Conservation (phyloP, 2,329 filamentous ascomycete species). For the Coniochaeta hoffmannii region DNA sequence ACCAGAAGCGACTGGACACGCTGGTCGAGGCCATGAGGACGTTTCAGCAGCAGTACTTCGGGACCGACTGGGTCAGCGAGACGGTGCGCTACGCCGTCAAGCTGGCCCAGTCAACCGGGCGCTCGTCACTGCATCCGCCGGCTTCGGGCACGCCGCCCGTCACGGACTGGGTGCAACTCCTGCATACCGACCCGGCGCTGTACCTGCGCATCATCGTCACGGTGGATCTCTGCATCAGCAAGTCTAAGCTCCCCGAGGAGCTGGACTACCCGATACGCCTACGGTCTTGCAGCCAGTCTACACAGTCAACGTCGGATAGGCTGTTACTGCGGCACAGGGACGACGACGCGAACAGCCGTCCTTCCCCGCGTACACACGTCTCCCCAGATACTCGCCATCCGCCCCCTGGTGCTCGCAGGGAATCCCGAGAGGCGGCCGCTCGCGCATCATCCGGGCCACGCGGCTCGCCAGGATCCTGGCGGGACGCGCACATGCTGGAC, state of each 20-base stretch:
- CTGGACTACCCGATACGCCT: slow-evolving; percentile 32
- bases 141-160: slow-evolving; percentile 9
- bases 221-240: slow-evolving; percentile 35
- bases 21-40: slow-evolving; percentile 38
- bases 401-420: neutral
- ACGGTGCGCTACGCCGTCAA: slow-evolving; percentile 34
- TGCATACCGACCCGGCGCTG: slow-evolving; percentile 29
- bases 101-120: slow-evolving; percentile 27
- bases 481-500: neutral
- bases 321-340: neutral
- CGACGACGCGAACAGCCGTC: neutral
- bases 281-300: slow-evolving; percentile 9
- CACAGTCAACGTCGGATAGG: neutral
- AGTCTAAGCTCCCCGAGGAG: slow-evolving; percentile 30
- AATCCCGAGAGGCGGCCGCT: neutral
- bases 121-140: slow-evolving; percentile 8
- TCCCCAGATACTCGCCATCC: neutral
- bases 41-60: slow-evolving; percentile 37
- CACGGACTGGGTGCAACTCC: slow-evolving; percentile 33
- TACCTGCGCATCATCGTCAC: slow-evolving; percentile 35
- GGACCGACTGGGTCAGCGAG: slow-evolving; percentile 35
- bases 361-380: neutral
- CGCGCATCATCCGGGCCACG: neutral
- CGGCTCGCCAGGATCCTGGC: neutral
- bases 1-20: slow-evolving; percentile 34